These are phyloP conservation scores for Poa pratensis DNA, from an alignment of 176 grass and related monocot genomes.

Conservation along the genomic window DNA sequence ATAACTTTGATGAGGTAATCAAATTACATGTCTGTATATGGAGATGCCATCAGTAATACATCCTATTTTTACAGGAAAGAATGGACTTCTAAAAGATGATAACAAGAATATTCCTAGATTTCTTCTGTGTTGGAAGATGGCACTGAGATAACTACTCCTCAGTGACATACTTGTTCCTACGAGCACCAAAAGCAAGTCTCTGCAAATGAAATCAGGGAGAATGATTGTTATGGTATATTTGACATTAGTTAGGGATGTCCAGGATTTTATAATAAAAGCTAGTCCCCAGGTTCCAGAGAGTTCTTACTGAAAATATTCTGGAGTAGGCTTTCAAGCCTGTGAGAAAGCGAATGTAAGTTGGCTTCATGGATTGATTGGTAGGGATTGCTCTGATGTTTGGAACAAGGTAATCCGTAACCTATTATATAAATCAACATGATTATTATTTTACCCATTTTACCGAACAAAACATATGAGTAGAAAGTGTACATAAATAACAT, in stretches of 20 bases:
- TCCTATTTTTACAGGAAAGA: conserved; percentile 41
- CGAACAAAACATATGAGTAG: conserved; percentile 7
- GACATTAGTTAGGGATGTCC: conserved; percentile 24
- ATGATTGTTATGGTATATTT: conserved; percentile 29
- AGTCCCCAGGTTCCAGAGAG: background rate
- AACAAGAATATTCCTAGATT: conserved; percentile 46
- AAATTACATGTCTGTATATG: conserved; percentile 36
- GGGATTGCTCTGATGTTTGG: conserved; percentile 78
- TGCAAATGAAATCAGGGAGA: conserved; percentile 51
- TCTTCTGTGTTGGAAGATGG: conserved; percentile 46
- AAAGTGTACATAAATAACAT: conserved; percentile 22
- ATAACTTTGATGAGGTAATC: conserved; percentile 18
- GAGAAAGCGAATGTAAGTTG: conserved; percentile 94
- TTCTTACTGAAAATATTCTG: conserved; percentile 91
- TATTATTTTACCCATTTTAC: conserved; percentile 18
- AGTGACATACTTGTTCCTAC: conserved; percentile 82
- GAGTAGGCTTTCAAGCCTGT: conserved; percentile 98
- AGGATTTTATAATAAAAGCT: conserved; percentile 38
- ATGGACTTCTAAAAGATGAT: conserved; percentile 17
- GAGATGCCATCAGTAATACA: conserved; percentile 27
- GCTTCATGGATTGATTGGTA: conserved; percentile 81
- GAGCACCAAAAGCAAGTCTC: conserved; percentile 94
- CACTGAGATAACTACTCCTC: conserved; percentile 66
- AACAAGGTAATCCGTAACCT: conserved; percentile 93
- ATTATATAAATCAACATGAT: conserved; percentile 40